Base-by-base conservation (phyloP, 2,329 filamentous ascomycete species). In the Fusarium chuoi region DNA sequence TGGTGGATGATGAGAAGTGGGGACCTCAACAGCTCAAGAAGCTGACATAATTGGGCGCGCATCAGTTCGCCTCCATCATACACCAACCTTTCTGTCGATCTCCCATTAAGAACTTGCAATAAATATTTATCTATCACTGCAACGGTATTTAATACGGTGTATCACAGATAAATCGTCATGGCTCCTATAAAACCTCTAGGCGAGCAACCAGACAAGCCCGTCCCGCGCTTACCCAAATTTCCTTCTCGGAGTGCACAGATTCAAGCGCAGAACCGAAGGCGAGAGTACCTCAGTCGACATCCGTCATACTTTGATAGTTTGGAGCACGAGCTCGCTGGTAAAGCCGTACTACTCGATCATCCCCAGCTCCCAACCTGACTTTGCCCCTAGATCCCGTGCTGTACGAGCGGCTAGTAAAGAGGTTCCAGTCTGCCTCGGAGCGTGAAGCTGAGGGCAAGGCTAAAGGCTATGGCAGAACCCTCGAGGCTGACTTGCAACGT, bases 331-430 rank as follows among this genome's bases (percentile, higher is more conserved):
- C 83, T 90, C 42, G 86, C 87, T 30, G 85, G 87, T 88, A 77
- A 39, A 46, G 30, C 49, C 14, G 36, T 42, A 41, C 45, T 55
- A 51, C 22, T 38, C 24, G 45, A 60, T 59, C 28, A 49, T 42
- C 10, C 24, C 38, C 42, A 15, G 35, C 52, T 51, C 44, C 44
- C 28, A 62, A 58, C 68, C 65, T 74, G 45, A 63, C 66, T 62
- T 55, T 39, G 26, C 42, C 41, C 45, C n/a, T 65, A 88, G 93
- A 96, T 82, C 94, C 94, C 2, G 84, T 96, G 14, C 88, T 97
- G 38, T 97, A 97, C 85, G 93, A 97, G 81, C 89, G 90, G 60
- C 87, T 97, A 30, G 89, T 98, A 68, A 90, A 94, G 59, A 90
- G 90, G 58, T 95, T 95, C 80, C 93, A 95, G 74, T 91, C 91